phyloP scores from a whole-genome alignment of 352 stramenopile genomes.

The Plasmopara halstedii region DNA sequence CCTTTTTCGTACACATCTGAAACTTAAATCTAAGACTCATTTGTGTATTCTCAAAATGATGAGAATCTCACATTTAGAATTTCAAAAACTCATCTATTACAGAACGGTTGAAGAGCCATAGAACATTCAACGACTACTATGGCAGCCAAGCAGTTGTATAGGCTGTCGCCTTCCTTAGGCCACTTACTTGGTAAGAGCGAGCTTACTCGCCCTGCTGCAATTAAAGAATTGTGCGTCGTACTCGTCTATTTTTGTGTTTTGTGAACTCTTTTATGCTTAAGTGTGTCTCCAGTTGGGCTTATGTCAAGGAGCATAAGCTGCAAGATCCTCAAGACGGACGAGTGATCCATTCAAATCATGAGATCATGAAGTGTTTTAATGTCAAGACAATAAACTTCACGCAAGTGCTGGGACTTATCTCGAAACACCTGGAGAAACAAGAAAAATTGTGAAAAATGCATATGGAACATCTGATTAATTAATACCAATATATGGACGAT shows the following conservation, averaged over 20 bases:
- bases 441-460: constrained; percentile 1
- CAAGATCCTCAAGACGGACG: constrained; percentile 63
- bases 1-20: too few species aligned
- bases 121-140: constrained; percentile 9
- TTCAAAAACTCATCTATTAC: neutral
- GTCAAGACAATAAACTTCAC: constrained; percentile 68
- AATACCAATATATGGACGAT: too few species aligned
- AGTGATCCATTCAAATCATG: constrained; percentile 56
- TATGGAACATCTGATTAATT: too few species aligned
- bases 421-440: constrained; percentile 57
- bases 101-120: too few species aligned
- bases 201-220: constrained; percentile 52
- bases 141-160: constrained; percentile 39
- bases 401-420: constrained; percentile 61
- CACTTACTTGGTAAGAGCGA: constrained; percentile 56
- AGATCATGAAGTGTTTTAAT: constrained; percentile 60
- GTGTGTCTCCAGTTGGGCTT: constrained; percentile 43
- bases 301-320: constrained; percentile 70
- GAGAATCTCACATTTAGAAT: neutral
- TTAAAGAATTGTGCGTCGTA: constrained; percentile 74
- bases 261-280: neutral
- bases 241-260: too few species aligned
- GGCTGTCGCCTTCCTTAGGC: constrained; percentile 52
- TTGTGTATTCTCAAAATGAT: too few species aligned
- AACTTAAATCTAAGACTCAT: too few species aligned